phyloP scores from a whole-genome alignment of 2,329 filamentous ascomycete genomes.

The Penicillium sp. region DNA sequence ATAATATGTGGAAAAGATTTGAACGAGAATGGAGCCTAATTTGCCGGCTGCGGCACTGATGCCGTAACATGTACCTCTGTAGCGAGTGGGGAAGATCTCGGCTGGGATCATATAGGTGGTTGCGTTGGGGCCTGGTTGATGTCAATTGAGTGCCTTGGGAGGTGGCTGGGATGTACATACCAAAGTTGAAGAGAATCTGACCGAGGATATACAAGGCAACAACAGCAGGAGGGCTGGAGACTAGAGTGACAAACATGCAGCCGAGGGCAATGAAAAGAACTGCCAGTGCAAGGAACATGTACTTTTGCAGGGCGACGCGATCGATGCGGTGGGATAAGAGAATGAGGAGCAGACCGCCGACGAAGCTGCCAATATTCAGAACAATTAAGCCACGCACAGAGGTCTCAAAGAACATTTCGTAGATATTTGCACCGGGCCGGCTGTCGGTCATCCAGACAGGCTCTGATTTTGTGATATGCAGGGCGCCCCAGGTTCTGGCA shows the following conservation, averaged over 20 bases:
- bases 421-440: slow-evolving; percentile 40
- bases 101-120: slow-evolving; percentile 49
- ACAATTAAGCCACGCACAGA: slow-evolving; percentile 39
- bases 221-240: slow-evolving; percentile 32
- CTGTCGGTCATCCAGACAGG: slow-evolving; percentile 38
- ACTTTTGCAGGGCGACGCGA: slow-evolving; percentile 42
- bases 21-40: slow-evolving; percentile 46
- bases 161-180: slow-evolving; percentile 21
- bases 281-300: slow-evolving; percentile 41
- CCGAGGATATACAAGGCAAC: slow-evolving; percentile 44
- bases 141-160: slow-evolving; percentile 3
- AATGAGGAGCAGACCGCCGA: slow-evolving; percentile 42
- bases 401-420: slow-evolving; percentile 37
- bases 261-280: slow-evolving; percentile 43
- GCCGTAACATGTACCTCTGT: slow-evolving; percentile 51
- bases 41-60: slow-evolving; percentile 52
- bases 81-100: slow-evolving; percentile 53
- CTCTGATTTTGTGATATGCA: slow-evolving; percentile 26
- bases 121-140: slow-evolving; percentile 32
- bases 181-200: slow-evolving; percentile 48
- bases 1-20: slow-evolving; percentile 39
- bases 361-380: slow-evolving; percentile 40
- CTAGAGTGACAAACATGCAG: slow-evolving; percentile 39
- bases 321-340: slow-evolving; percentile 38
- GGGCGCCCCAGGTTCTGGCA: slow-evolving; percentile 38